Base-by-base conservation (phyloP, 257 asterid genomes). In the Ophiorrhiza pumila region DNA sequence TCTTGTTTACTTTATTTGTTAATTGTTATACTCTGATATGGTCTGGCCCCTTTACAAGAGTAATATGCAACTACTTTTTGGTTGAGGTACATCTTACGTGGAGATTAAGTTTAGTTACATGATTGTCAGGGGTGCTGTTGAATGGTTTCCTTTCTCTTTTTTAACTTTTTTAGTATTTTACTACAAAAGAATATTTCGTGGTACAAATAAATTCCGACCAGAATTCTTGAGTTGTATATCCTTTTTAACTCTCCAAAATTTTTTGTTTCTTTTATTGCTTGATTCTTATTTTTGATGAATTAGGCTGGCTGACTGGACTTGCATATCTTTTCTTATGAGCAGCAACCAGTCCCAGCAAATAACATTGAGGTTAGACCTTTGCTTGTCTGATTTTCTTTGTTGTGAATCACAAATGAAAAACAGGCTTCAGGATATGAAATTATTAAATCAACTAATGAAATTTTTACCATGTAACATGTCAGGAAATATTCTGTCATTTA, bases 401-500 rank as follows among this genome's bases (percentile, higher is more conserved):
- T 58, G 69, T 75, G 65, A 55, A 46, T 22, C 63, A 12, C 2
- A 23, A 32, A 57, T 70, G 5, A 0, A 42, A 35, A 66, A 42
- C 14, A 14, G 23, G 39, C 45, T 42, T 67, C 60, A 23, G 15
- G 64, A 46, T 27, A 75, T 15, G 52, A 23, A 18, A 31, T 58
- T 42, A 46, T 49, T 17, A 42, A 22, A 45, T 27, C 31, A 32
- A 25, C 57, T 75, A 22, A 41, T 49, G 55, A 25, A 55, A n/a
- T 3, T 37, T 68, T 32, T 60, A 13, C 15, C 52, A 29, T 18
- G n/a, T 35, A 76, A 59, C 72, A 70, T 76, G 75, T 59, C 89
- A 94, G 98, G 93, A 89, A 73, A 58, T 91, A 76, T 91, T 94
- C 72, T 55, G 73, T 64, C 79, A 69, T 55, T 81, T 91, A 82